Percentiles rank a stretch among this genome's conserved stretches.
Evolutionary conservation across 2,329 filamentous ascomycete species (phyloP).

Genomic region (Rutstroemia sp.): DNA sequence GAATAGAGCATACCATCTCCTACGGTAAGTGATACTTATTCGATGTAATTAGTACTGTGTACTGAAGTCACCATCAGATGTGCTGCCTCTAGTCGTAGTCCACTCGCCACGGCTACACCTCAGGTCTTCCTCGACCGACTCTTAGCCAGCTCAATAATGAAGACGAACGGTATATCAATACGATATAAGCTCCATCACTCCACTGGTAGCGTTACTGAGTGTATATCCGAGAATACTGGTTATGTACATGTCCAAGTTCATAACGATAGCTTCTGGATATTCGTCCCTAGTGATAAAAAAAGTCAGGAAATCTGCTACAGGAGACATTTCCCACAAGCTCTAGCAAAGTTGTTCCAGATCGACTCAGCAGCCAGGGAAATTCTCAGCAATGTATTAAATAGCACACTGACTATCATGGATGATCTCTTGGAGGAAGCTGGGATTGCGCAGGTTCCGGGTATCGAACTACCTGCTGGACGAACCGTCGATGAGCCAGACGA

Average conservation of each 20-base stretch:
- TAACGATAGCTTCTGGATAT: slow-evolving; percentile 6
- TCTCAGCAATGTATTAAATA: slow-evolving; percentile 7
- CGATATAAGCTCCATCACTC: background rate
- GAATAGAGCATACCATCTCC: background rate
- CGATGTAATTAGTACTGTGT: background rate
- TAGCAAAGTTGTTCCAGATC: slow-evolving; percentile 10
- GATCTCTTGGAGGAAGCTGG: too few species aligned
- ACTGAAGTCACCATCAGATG: background rate
- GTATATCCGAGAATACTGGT: background rate
- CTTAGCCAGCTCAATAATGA: background rate
- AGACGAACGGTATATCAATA: background rate
- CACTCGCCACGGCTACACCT: background rate
- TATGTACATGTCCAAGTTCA: slow-evolving; percentile 10
- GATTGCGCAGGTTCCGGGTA: too few species aligned
- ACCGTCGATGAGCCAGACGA: too few species aligned
- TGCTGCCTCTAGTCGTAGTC: background rate
- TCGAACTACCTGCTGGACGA: too few species aligned
- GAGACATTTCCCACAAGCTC: slow-evolving; percentile 5
- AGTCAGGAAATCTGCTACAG: slow-evolving; percentile 7
- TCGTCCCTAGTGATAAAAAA: slow-evolving; percentile 8
- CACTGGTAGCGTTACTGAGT: background rate
- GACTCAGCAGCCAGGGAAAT: slow-evolving; percentile 3
- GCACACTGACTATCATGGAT: background rate
- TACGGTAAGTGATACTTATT: background rate
- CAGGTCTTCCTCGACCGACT: background rate